phyloP scores from a whole-genome alignment of 2,329 filamentous ascomycete genomes.

The Shiraia bambusicola region DNA sequence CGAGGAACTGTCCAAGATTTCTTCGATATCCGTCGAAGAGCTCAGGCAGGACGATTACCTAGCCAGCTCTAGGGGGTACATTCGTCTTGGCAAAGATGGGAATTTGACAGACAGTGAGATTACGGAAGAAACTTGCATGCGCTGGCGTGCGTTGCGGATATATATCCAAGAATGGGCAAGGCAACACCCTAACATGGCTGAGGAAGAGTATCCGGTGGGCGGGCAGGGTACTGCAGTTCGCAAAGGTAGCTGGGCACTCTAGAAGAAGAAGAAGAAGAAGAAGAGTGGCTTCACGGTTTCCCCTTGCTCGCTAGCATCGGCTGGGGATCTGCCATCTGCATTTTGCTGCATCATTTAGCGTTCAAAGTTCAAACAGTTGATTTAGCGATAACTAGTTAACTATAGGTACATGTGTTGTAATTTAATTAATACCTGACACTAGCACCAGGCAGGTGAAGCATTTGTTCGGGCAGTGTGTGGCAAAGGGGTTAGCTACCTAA shows the following conservation, averaged over 20 bases:
- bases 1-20: slow-evolving; percentile 80
- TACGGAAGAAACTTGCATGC: slow-evolving; percentile 58
- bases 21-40: slow-evolving; percentile 66
- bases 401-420: slow-evolving; percentile 2
- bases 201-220: slow-evolving; percentile 29
- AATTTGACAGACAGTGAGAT: slow-evolving; percentile 55
- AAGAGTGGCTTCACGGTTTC: too few relatives aligned
- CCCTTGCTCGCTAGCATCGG: background rate
- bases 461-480: too few relatives aligned
- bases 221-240: slow-evolving; percentile 49
- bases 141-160: slow-evolving; percentile 79
- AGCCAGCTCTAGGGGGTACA: slow-evolving; percentile 69
- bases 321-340: background rate
- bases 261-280: too few relatives aligned
- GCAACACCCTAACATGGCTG: slow-evolving; percentile 72
- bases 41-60: slow-evolving; percentile 70
- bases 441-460: too few relatives aligned
- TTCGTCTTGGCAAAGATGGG: slow-evolving; percentile 55
- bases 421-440: too few relatives aligned
- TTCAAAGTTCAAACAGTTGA: slow-evolving; percentile 1
- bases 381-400: slow-evolving; percentile 2
- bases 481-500: too few relatives aligned
- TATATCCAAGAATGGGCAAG: slow-evolving; percentile 90
- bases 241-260: slow-evolving; percentile 52
- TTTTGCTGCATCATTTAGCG: slow-evolving; percentile 23